Base-by-base conservation (phyloP, 805 yeast genomes). In the Candida tammaniensis region DNA sequence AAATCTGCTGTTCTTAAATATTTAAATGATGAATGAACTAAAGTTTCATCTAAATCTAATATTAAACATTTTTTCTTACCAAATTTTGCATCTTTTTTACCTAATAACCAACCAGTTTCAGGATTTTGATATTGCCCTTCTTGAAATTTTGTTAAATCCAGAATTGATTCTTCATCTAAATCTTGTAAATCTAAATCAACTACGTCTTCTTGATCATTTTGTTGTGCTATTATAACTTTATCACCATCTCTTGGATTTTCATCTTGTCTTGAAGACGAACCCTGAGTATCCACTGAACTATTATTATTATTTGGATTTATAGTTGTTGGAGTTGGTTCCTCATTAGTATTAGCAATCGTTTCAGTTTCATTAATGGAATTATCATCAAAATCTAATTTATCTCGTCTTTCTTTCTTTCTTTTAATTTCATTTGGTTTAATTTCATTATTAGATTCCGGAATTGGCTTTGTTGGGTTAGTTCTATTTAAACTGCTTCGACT, bases 1-100 rank as follows among this genome's bases (percentile, higher is more conserved):
- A 93, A 93, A 62, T 93, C 99, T 1, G 96, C 95, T 28, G 88
- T 83, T 40, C 94, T 78, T 38, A 93, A 73, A 57, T 82, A 87
- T 59, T 91, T 89, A 70, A 93, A 93, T 5, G 95, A 82, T 1
- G 96, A 86, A 59, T 93, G 99, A 20, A 93, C 98, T 39, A 93
- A 73, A 2, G 98, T 93, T 61, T 93, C 98, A 60, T 93, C 98
- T 44, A 93, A 67, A 61, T 93, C 99, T 35, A 93, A 70, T 10
- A 93, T 85, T 21, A 93, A 72, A 59, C 97, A 89, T 59, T 93
- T 93, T 39, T 84, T 80, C 36, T 75, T 74, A 32, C 70, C 64
- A 36, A 83, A 70, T 30, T 61, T 55, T 7, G 58, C 49, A 16
- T 66, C 60, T 28, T 77, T 72, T 16, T 78, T 73, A 33, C 82